A percentile compares a stretch with the other conserved stretches of the same genome.
Evolutionary conservation across 306 rosid species (phyloP).

Genomic region (Acacia confusa): DNA sequence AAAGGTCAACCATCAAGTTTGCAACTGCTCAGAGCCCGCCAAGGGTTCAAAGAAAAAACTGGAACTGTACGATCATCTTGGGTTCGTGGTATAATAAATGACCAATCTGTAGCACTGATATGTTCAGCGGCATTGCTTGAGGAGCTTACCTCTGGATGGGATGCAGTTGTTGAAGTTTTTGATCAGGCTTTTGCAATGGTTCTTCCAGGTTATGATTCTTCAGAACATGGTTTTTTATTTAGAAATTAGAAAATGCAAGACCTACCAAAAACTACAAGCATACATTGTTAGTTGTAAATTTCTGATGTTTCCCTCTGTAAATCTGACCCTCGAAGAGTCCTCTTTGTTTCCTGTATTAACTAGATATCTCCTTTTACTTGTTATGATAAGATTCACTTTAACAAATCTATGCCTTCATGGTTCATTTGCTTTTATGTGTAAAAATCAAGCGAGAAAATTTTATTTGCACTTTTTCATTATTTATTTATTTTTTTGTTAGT

Average conservation of each 20-base stretch:
- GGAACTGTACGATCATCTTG: constrained; percentile 68
- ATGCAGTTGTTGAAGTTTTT: constrained; percentile 64
- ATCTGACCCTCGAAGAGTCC: not conserved
- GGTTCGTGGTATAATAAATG: constrained; percentile 75
- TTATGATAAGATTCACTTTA: not conserved
- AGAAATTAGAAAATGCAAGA: not conserved
- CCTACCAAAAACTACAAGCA: not conserved
- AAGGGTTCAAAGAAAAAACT: constrained; percentile 83
- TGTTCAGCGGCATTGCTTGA: constrained; percentile 85
- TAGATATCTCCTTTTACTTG: not conserved
- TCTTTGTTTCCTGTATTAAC: not conserved
- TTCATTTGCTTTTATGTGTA: constrained; percentile 5
- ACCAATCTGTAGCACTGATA: constrained; percentile 71
- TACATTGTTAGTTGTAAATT: constrained; percentile 9
- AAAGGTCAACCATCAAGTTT: constrained; percentile 72
- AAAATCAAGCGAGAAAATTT: not conserved
- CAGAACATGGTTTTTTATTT: constrained; percentile 7
- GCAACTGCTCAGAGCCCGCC: constrained; percentile 83
- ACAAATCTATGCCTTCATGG: constrained; percentile 17
- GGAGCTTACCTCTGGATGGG: constrained; percentile 81
- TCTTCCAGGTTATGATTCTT: constrained; percentile 76
- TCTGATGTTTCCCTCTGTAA: not conserved
- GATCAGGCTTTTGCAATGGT: constrained; percentile 88
- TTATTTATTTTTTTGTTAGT: not conserved
- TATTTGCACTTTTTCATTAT: not conserved